Evolutionary conservation across 2,329 filamentous ascomycete species (phyloP).

Genomic region (Cladophialophora carrionii): DNA sequence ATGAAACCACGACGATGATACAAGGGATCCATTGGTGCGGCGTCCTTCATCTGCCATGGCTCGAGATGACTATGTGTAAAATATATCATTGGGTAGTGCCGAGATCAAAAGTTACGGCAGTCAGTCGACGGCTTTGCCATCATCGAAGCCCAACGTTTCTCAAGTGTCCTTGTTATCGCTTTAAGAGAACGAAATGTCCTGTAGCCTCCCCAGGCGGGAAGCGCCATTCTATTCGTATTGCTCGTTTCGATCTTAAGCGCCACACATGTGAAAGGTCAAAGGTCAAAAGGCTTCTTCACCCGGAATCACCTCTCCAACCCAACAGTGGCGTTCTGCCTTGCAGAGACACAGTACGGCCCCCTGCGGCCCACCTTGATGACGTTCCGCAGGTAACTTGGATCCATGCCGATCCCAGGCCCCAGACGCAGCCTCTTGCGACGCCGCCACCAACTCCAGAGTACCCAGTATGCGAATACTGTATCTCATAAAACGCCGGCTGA

Average conservation of each 20-base stretch:
- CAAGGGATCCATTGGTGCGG: neutral
- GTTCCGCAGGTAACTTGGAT: constrained; percentile 7
- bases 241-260: neutral
- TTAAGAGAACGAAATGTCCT: neutral
- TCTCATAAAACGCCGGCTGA: too few species aligned
- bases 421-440: constrained; percentile 6
- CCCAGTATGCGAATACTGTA: too few species aligned
- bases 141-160: neutral
- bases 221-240: neutral
- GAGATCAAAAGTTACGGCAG: neutral
- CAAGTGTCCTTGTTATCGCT: neutral
- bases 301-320: constrained; percentile 18
- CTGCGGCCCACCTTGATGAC: constrained; percentile 16
- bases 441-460: constrained; percentile 17
- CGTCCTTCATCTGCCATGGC: neutral
- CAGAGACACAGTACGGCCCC: constrained; percentile 13
- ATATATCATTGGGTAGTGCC: neutral
- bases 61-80: neutral
- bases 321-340: constrained; percentile 14
- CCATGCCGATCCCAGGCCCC: neutral
- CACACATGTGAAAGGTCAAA: constrained; percentile 1
- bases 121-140: neutral
- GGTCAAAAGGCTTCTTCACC: constrained; percentile 16
- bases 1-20: neutral
- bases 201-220: neutral